These are phyloP conservation scores for Sanchytrium tribonematis DNA, from an alignment of 371 early-diverging fungal genomes.

Conservation along the genomic window DNA sequence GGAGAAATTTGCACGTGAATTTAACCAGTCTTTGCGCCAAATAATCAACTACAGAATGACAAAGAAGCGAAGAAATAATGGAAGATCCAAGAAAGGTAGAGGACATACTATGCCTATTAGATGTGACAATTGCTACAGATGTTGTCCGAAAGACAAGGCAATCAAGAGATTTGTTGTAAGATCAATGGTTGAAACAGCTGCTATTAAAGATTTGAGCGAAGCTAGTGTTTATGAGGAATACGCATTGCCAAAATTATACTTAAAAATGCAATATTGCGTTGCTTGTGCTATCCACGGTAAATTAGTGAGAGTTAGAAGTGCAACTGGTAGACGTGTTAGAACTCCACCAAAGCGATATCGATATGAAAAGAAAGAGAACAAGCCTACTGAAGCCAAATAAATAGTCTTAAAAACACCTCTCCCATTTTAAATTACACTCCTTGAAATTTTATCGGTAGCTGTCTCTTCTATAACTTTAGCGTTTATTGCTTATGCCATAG, in stretches of 20 bases:
- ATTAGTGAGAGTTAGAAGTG: slow-evolving; percentile 86
- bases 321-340: slow-evolving; percentile 65
- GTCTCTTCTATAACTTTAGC: not conserved
- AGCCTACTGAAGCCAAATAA: no score
- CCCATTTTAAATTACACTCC: no score
- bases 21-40: no score
- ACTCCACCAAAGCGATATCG: slow-evolving; percentile 65
- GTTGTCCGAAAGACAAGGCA: slow-evolving; percentile 98
- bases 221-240: slow-evolving; percentile 66
- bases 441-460: no score
- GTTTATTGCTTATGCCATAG: not conserved
- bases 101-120: slow-evolving; percentile 87
- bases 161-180: slow-evolving; percentile 92
- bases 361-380: slow-evolving; percentile 35
- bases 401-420: no score
- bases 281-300: slow-evolving; percentile 94
- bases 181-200: slow-evolving; percentile 94
- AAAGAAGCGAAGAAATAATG: slow-evolving; percentile 92
- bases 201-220: slow-evolving; percentile 78
- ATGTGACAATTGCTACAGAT: slow-evolving; percentile 94
- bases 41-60: no score
- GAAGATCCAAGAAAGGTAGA: slow-evolving; percentile 93
- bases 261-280: slow-evolving; percentile 91
- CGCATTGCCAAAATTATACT: slow-evolving; percentile 89
- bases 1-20: no score